Evolutionary conservation across 1,284 basidiomycete genomes (phyloP), one percentile per base, ranked within the genome.

Genomic region (Paramarasmius palmivorus): DNA sequence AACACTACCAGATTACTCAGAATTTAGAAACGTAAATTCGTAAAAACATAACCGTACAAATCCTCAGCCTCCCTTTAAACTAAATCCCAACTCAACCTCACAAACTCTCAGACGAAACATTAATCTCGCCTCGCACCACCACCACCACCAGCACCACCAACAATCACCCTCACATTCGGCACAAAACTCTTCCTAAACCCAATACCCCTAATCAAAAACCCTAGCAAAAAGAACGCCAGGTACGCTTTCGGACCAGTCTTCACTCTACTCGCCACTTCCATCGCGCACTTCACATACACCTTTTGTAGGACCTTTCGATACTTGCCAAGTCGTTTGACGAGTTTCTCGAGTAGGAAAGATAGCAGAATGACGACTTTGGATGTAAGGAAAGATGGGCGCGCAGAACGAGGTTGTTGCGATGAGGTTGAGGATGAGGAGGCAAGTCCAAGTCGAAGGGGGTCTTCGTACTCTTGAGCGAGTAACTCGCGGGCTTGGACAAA

Each of bases 281-380:
- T 58, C 26, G 54, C 49, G 4, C 52, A 49, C 38, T 41, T 49
- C n/a, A 56, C 36, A 29, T 56, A 56, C 52, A 55, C 54, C 20
- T 47, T 14, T 44, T 49, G 29, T 17, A 49, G 23, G 6, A 55
- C 36, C 23, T 55, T 56, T 29, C 57, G 54, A 36, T 58, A 60
- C 46, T 50, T 53, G 9, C 38, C 37, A 12, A 56, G 52, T 6
- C 54, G 54, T 45, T 60, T 60, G 5, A 60, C 39, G 23, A 56
- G 41, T 23, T 52, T 52, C 38, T 60, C 59, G 14, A 56, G 34
- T 19, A 60, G 42, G 51, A 54, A 58, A 9, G 57, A 9, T 68
- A 73, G 53, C 90, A 88, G 88, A 91, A 90, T 63, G 71, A 81
- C 26, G 63, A 69, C 7, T 66, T 90, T 45, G 42, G 34, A 70